Percentiles rank a stretch among this genome's conserved stretches.
Conservation (phyloP, 352 stramenopile species). For the Globisporangium solare region DNA sequence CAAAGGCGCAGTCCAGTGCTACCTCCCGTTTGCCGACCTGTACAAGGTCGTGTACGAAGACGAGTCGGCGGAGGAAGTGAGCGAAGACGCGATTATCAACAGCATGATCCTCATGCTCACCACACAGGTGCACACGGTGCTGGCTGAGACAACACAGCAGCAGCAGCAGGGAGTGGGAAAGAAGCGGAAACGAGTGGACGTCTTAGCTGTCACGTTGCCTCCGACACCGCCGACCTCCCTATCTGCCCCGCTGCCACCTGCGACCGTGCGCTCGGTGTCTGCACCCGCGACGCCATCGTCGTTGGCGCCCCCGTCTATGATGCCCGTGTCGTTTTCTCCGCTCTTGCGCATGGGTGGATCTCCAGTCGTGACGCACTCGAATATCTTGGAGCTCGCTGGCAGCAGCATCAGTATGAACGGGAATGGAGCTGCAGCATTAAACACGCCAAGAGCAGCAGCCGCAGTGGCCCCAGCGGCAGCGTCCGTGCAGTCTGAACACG, state of each 20-base stretch:
- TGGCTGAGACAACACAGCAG: background rate
- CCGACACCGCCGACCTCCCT: background rate
- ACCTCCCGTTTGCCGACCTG: conserved; percentile 53
- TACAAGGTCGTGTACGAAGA: conserved; percentile 59
- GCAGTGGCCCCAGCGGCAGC: background rate
- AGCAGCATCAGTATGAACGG: background rate
- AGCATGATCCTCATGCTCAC: conserved; percentile 45
- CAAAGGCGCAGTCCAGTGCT: conserved; percentile 40
- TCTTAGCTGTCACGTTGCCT: background rate
- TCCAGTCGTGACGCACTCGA: conserved; percentile 12
- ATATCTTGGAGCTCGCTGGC: conserved; percentile 14
- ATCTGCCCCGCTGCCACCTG: conserved; percentile 3
- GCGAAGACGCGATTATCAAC: conserved; percentile 53
- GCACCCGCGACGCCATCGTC: conserved; percentile 9
- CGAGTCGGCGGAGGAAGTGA: conserved; percentile 36
- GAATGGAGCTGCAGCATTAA: background rate
- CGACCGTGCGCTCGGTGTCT: conserved; percentile 9
- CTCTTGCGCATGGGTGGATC: conserved; percentile 12
- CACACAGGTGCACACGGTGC: conserved; percentile 4
- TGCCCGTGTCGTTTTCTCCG: conserved; percentile 16
- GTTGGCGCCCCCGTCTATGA: conserved; percentile 16
- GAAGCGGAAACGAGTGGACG: conserved; percentile 10
- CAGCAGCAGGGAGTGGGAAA: background rate
- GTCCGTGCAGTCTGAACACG: too few species aligned
- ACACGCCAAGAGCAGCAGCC: background rate